Conservation (phyloP, 805 yeast species). For the Saturnispora diversa region DNA sequence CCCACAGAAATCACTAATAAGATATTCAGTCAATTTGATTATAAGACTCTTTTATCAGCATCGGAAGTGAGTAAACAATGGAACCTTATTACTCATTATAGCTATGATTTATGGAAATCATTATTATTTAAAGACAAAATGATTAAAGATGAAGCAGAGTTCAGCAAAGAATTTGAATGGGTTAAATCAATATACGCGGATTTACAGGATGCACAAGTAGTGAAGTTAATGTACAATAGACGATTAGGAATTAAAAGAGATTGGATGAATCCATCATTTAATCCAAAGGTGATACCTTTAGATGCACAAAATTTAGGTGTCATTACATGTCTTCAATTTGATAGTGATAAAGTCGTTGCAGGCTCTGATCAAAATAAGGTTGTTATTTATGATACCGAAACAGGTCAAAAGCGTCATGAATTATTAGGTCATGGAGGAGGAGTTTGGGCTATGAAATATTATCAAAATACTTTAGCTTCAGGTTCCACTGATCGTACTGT, state of each 20-base stretch:
- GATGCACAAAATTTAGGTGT: slow-evolving; percentile 65
- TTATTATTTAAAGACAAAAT: slow-evolving; percentile 56
- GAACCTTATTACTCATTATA: slow-evolving; percentile 54
- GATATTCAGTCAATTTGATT: slow-evolving; percentile 59
- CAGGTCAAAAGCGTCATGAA: slow-evolving; percentile 56
- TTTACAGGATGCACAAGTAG: slow-evolving; percentile 14
- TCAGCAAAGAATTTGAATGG: slow-evolving; percentile 28
- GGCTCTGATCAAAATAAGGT: slow-evolving; percentile 86
- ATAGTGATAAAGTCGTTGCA: slow-evolving; percentile 80
- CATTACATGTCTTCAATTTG: slow-evolving; percentile 93
- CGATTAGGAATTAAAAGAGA: slow-evolving; percentile 49
- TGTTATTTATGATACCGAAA: slow-evolving; percentile 67
- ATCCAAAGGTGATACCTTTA: slow-evolving; percentile 59
- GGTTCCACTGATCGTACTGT: slow-evolving; percentile 95
- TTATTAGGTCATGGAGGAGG: slow-evolving; percentile 93
- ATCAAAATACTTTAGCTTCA: slow-evolving; percentile 74
- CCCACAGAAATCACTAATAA: slow-evolving; percentile 70
- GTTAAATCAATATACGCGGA: slow-evolving; percentile 11
- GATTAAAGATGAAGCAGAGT: slow-evolving; percentile 38
- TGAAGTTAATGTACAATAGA: slow-evolving; percentile 45
- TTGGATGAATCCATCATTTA: slow-evolving; percentile 72
- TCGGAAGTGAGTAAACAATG: slow-evolving; percentile 63
- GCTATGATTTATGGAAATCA: slow-evolving; percentile 62
- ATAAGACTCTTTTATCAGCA: slow-evolving; percentile 49
- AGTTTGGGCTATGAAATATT: slow-evolving; percentile 94